These are phyloP conservation scores for Blastobotrys terrestris DNA, from an alignment of 805 yeast species.

Conservation along the genomic window DNA sequence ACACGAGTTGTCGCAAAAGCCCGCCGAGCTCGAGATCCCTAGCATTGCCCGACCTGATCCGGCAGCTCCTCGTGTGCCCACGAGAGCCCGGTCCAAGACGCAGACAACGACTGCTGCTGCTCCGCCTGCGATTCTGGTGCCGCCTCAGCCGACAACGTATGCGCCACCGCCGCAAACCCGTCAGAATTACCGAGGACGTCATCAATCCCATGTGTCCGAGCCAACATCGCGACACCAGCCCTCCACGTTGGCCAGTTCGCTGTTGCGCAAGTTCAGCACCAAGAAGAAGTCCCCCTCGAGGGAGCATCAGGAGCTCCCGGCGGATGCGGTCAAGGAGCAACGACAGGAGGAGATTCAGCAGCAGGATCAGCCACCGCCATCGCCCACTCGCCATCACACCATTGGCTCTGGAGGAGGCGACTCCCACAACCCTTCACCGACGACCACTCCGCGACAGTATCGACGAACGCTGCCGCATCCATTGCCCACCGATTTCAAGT, in stretches of 20 bases:
- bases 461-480: constrained; percentile 7
- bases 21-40: not conserved
- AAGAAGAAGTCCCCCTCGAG: constrained; percentile 8
- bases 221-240: constrained; percentile 8
- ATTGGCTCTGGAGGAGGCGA: not conserved
- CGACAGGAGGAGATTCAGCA: not conserved
- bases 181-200: constrained; percentile 5
- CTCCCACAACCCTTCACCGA: not conserved
- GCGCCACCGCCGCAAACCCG: constrained; percentile 7
- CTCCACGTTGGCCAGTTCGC: constrained; percentile 15
- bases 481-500: constrained; percentile 10
- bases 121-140: constrained; percentile 4
- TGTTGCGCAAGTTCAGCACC: constrained; percentile 21
- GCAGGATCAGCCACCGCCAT: not conserved
- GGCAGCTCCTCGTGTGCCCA: not conserved
- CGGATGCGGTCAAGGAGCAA: not conserved
- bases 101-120: constrained; percentile 12
- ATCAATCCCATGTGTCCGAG: constrained; percentile 14
- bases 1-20: not conserved
- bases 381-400: not conserved
- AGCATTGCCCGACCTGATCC: not conserved
- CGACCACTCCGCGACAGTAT: not conserved
- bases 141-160: not conserved
- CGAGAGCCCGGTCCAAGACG: constrained; percentile 13
- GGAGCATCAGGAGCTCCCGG: not conserved